Conservation (phyloP, 306 rosid species). For the Inga leiocalycina region DNA sequence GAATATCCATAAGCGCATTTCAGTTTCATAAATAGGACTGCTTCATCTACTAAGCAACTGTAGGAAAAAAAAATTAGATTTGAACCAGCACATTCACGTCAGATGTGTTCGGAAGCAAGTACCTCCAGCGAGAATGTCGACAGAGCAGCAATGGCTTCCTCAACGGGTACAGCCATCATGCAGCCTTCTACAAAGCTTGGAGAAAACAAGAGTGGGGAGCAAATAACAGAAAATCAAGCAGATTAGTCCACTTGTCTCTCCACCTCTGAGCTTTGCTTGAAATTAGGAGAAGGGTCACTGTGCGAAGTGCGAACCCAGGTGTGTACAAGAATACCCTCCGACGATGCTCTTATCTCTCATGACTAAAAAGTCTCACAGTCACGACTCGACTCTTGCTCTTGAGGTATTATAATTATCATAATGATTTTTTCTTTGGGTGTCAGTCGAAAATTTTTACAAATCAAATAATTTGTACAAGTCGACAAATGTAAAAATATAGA, state of each 20-base stretch:
- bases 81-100: neutral
- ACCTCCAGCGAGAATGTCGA: constrained; percentile 98
- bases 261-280: neutral
- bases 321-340: constrained; percentile 39
- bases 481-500: neutral
- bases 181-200: neutral
- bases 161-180: constrained; percentile 87
- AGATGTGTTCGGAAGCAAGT: constrained; percentile 20
- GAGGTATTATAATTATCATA: too few relatives aligned
- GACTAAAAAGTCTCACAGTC: too few relatives aligned
- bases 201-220: constrained; percentile 8
- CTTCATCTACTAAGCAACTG: constrained; percentile 11
- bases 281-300: neutral
- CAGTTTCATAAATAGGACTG: neutral
- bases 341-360: neutral
- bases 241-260: constrained; percentile 27
- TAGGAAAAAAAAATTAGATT: constrained; percentile 13
- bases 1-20: constrained; percentile 26
- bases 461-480: too few relatives aligned
- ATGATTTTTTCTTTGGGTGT: too few relatives aligned
- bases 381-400: too few relatives aligned
- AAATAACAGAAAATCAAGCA: constrained; percentile 10
- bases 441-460: too few relatives aligned
- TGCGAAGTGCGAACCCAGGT: neutral
- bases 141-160: constrained; percentile 97